A percentile compares a stretch with the other conserved stretches of the same genome.
phyloP scores from a whole-genome alignment of 495 filamentous ascomycete genomes.

The Penicillium angulare region DNA sequence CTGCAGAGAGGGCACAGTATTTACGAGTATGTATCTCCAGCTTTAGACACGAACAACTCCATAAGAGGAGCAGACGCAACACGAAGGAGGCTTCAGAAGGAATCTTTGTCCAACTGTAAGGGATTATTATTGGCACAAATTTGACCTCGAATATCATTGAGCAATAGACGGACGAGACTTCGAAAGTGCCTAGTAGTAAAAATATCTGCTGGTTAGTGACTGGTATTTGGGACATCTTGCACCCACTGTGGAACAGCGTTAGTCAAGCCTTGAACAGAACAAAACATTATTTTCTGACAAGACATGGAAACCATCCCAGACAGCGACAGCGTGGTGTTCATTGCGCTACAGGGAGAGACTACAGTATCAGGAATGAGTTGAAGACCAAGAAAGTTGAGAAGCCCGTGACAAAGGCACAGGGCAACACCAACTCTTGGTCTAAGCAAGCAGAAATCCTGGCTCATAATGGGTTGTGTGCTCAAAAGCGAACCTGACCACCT shows the following conservation, averaged over 20 bases:
- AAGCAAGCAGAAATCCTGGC: too few species aligned
- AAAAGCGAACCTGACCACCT: conserved; percentile 51
- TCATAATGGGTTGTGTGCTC: conserved; percentile 42
- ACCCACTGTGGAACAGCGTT: too few species aligned
- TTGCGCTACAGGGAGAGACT: too few species aligned
- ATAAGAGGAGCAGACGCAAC: conserved; percentile 47
- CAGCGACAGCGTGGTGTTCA: too few species aligned
- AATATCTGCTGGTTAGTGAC: conserved; percentile 1
- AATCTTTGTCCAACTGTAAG: conserved; percentile 31
- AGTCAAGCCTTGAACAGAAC: background rate
- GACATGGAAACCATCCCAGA: background rate
- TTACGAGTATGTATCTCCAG: conserved; percentile 47
- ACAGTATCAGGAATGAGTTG: too few species aligned
- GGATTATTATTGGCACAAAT: conserved; percentile 41
- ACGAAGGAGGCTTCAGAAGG: conserved; percentile 42
- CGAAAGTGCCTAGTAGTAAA: conserved; percentile 43
- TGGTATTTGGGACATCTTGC: too few species aligned
- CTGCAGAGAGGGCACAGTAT: too few species aligned
- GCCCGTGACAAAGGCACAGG: too few species aligned
- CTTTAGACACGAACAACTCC: conserved; percentile 51
- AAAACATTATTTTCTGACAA: background rate
- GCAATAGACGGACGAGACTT: conserved; percentile 47
- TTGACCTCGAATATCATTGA: conserved; percentile 53
- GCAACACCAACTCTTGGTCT: too few species aligned
- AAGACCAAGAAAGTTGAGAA: too few species aligned